phyloP scores from a whole-genome alignment of 805 yeast species.

The Saccharomycopsis fibuligera region DNA sequence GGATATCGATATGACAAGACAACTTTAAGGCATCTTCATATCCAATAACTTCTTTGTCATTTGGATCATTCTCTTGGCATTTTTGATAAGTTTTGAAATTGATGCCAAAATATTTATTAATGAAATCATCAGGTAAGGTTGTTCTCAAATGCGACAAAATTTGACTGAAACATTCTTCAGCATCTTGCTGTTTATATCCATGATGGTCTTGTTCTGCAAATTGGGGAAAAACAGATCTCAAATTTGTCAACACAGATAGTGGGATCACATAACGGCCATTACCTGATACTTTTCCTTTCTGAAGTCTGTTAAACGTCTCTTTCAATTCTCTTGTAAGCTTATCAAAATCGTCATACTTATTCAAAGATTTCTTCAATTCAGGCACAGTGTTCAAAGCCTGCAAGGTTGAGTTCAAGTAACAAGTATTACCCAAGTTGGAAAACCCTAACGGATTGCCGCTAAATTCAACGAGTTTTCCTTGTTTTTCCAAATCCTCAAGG shows the following conservation, averaged over 20 bases:
- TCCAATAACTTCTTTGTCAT: constrained; percentile 39
- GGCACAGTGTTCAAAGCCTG: constrained; percentile 85
- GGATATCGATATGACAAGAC: constrained; percentile 80
- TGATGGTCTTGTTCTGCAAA: constrained; percentile 70
- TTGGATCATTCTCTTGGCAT: constrained; percentile 51
- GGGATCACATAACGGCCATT: constrained; percentile 56
- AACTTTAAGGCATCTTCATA: constrained; percentile 62
- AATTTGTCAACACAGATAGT: constrained; percentile 51
- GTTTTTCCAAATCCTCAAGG: constrained; percentile 53
- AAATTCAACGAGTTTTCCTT: constrained; percentile 16
- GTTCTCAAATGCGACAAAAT: constrained; percentile 48
- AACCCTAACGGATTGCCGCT: constrained; percentile 77
- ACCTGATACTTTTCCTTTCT: constrained; percentile 26
- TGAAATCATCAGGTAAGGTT: constrained; percentile 41
- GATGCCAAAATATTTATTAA: constrained; percentile 57
- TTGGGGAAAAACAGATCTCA: constrained; percentile 75
- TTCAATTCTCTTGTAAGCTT: constrained; percentile 43
- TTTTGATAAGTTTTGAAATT: constrained; percentile 56
- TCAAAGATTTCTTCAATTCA: constrained; percentile 65
- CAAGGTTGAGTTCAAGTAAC: constrained; percentile 82
- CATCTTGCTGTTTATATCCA: constrained; percentile 93
- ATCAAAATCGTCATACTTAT: constrained; percentile 46
- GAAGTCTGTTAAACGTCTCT: constrained; percentile 36
- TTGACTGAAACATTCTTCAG: constrained; percentile 91
- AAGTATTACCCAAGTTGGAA: constrained; percentile 92